Evolutionary conservation across 2,329 filamentous ascomycete species (phyloP), one percentile per base, ranked within the genome.

Genomic region (Hirsutella rhossiliensis): DNA sequence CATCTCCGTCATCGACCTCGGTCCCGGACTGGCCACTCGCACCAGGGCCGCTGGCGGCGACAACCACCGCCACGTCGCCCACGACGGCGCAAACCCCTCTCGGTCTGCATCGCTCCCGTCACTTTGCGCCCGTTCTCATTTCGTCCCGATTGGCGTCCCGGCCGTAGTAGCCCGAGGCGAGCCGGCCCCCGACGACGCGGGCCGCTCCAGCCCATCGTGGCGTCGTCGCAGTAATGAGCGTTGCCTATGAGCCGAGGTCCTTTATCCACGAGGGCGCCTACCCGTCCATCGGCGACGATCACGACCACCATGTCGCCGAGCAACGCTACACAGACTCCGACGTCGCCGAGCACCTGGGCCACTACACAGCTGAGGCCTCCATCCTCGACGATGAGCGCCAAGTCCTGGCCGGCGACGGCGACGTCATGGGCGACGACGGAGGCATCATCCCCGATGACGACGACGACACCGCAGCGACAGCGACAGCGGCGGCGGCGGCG

Each of bases 201-300:
- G 46, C 43, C 39, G 49, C 49, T 43, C 46, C 50, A 43, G 44
- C 52, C 42, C 51, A 48, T 27, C 48, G 44, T 43, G 43, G 45
- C 44, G 46, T 45, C 43, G 50, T 45, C 43, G 50, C 45, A 56
- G 64, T 53, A 41, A 74, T 75, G 71, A 71, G 65, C 50, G 69
- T 76, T 52, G 71, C 69, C 36, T 76, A 71, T 54, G 71, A 76
- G 50, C 60, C 67, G 20, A 62, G 71, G 46, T 65, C 59, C 50
- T 71, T 74, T 47, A 63, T 73, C 34, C 64, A 72, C 44, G 67
- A 71, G 43, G 69, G 66, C 43, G 56, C 61, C 18, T 75, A 75
- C 46, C 64, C 71, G 9, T 56, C 66, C 20, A 69, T 73, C 45
- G 65, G 63, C 38, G 68, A 70, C 49, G 64, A 66, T 13, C 59